Conservation (phyloP, 306 rosid genomes). For the Myrica gale region DNA sequence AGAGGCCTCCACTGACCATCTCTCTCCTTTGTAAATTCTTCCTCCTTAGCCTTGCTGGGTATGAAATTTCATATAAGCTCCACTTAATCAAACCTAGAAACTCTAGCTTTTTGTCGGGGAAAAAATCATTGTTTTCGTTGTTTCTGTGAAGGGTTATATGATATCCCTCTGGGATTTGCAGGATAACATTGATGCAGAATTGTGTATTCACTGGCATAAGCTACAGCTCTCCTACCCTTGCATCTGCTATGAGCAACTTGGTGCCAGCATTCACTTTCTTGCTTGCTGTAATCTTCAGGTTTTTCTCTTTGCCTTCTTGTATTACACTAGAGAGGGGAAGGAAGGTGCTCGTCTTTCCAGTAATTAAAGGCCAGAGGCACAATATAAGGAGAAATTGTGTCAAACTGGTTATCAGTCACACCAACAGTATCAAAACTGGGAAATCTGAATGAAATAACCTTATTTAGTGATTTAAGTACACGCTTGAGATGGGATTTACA, state of each 20-base stretch:
- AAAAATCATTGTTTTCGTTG: not conserved
- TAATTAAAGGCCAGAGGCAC: not conserved
- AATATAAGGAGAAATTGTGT: not conserved
- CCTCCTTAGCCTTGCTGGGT: constrained; percentile 46
- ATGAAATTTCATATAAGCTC: constrained; percentile 15
- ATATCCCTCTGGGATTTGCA: constrained; percentile 26
- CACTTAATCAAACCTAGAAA: not conserved
- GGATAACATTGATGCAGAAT: constrained; percentile 52
- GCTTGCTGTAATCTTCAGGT: constrained; percentile 43
- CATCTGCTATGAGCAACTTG: constrained; percentile 52
- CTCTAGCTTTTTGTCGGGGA: too few species aligned
- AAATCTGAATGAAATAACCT: not conserved
- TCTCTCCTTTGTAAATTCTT: constrained; percentile 42
- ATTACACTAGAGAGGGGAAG: not conserved
- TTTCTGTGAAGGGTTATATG: not conserved
- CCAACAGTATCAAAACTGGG: not conserved
- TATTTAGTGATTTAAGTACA: not conserved
- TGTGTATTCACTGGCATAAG: constrained; percentile 45
- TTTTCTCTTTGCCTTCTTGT: not conserved
- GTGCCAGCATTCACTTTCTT: constrained; percentile 49
- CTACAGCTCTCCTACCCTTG: constrained; percentile 56
- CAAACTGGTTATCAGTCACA: not conserved
- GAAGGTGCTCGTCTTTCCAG: not conserved
- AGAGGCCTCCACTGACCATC: constrained; percentile 36
- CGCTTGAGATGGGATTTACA: constrained; percentile 5